Conservation (phyloP, 306 rosid species). For the Citrullus amarus region DNA sequence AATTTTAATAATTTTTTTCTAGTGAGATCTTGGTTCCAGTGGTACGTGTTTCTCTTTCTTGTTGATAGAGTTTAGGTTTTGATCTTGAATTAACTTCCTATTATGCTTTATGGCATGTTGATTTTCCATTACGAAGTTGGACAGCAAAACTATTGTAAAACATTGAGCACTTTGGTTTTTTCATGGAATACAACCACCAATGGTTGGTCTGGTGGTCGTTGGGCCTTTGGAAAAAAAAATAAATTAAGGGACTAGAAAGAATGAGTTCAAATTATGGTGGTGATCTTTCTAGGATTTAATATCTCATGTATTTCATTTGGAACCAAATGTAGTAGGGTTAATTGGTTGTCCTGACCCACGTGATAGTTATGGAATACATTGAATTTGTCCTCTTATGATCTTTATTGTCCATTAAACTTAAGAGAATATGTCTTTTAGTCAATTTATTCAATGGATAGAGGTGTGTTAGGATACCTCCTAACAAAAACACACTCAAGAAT, state of each 20-base stretch:
- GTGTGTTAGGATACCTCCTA: no score
- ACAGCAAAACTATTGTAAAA: not conserved
- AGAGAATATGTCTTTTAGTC: not conserved
- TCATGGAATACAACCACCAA: not conserved
- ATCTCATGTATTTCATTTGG: no score
- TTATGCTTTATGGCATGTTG: not conserved
- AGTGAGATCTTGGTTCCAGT: not conserved
- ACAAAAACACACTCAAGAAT: no score
- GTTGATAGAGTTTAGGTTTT: not conserved
- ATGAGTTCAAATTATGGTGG: no score
- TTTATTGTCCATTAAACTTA: not conserved
- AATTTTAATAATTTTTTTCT: not conserved
- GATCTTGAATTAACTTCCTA: not conserved
- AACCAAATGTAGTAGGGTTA: not conserved
- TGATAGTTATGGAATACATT: not conserved
- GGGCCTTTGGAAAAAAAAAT: no score
- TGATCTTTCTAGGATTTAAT: no score
- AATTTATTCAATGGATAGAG: not conserved
- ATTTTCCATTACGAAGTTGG: not conserved
- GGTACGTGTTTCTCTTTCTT: not conserved
- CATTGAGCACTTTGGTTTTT: not conserved
- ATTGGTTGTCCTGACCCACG: not conserved
- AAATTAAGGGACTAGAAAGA: not conserved
- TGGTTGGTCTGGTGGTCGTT: not conserved
- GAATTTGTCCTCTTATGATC: not conserved